Percentiles rank a stretch among this genome's conserved stretches.
Conservation (phyloP, 2,329 filamentous ascomycete genomes). For the Curvularia sp. region DNA sequence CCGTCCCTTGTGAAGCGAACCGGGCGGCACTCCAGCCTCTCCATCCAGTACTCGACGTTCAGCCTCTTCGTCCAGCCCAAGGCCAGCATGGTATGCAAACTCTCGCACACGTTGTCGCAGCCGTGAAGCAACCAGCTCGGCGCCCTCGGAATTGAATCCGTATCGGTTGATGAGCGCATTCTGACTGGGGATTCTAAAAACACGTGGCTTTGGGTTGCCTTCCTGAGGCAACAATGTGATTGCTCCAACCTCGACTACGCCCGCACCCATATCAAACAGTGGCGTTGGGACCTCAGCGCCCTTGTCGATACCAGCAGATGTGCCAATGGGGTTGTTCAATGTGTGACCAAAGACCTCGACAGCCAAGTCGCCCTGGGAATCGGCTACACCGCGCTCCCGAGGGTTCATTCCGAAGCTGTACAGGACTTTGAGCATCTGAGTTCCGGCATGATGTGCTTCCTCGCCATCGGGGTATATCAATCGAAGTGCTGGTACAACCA, state of each 20-base stretch:
- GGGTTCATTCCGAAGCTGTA: slow-evolving; percentile 79
- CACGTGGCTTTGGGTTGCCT: slow-evolving; percentile 85
- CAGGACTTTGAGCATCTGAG: slow-evolving; percentile 72
- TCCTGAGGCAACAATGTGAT: slow-evolving; percentile 85
- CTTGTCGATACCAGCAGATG: slow-evolving; percentile 96
- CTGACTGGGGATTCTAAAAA: slow-evolving; percentile 84
- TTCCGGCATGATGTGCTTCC: slow-evolving; percentile 87
- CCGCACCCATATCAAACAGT: slow-evolving; percentile 83
- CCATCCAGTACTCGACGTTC: slow-evolving; percentile 80
- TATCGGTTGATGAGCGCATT: slow-evolving; percentile 95
- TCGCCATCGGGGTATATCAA: slow-evolving; percentile 77
- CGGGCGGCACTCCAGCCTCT: slow-evolving; percentile 76
- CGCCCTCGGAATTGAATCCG: slow-evolving; percentile 90
- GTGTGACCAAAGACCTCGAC: slow-evolving; percentile 77
- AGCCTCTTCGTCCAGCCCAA: slow-evolving; percentile 66
- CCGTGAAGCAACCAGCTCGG: slow-evolving; percentile 81
- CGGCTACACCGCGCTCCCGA: slow-evolving; percentile 74
- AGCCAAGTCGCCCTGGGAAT: slow-evolving; percentile 60
- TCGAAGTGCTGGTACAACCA: slow-evolving; percentile 68
- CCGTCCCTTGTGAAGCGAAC: slow-evolving; percentile 77
- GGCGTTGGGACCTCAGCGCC: slow-evolving; percentile 86
- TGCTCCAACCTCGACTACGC: slow-evolving; percentile 90
- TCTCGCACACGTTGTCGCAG: slow-evolving; percentile 78
- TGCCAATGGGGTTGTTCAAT: slow-evolving; percentile 86
- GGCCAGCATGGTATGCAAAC: slow-evolving; percentile 74